Evolutionary conservation across 1,284 basidiomycete species (phyloP), one percentile per base, ranked within the genome.

Genomic region (Sporisorium graminicola): DNA sequence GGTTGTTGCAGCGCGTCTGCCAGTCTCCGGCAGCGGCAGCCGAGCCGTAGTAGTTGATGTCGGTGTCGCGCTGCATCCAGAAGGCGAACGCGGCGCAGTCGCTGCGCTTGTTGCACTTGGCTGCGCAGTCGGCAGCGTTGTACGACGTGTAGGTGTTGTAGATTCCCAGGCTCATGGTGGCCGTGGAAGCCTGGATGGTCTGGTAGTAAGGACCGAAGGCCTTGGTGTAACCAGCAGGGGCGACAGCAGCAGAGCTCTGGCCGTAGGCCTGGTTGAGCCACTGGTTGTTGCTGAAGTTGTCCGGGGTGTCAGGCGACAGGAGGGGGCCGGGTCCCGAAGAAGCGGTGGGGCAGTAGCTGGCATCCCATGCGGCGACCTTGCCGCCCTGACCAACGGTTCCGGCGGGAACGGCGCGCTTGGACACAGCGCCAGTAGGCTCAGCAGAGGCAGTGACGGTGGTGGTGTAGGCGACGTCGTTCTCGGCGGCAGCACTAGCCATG

Each of bases 221-320:
- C 46, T 49, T 49, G 26, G 26, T 27, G 46, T 49, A 49, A 13
- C 46, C 46, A 3, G 22, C 12, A 14, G 46, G 46, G 16, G 46
- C 22, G 16, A 22, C 46, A 14, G 46, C 46, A 14, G 8, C 26
- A 49, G 46, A 22, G 14, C 46, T 29, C 14, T 49, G 46, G 22
- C 46, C 46, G 46, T 9, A 49, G 24, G 14, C 46, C 24, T 49
- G 46, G 46, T 49, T 49, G 46, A 49, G 46, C 46, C 46, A 49
- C 12, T 27, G 4, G 46, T 49, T 49, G 26, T 18, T 18, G 24
- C 46, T 49, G 46, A 49, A 49, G 26, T 49, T 49, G 10, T 49
- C 46, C 7, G 46, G 5, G 9, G 46, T 49, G 46, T 49, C 46
- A 22, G 46, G 46, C 9, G 5, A 27, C 46, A 49, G 26, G 22